phyloP scores from a whole-genome alignment of 2,329 filamentous ascomycete species.

The Beauveria sp. region DNA sequence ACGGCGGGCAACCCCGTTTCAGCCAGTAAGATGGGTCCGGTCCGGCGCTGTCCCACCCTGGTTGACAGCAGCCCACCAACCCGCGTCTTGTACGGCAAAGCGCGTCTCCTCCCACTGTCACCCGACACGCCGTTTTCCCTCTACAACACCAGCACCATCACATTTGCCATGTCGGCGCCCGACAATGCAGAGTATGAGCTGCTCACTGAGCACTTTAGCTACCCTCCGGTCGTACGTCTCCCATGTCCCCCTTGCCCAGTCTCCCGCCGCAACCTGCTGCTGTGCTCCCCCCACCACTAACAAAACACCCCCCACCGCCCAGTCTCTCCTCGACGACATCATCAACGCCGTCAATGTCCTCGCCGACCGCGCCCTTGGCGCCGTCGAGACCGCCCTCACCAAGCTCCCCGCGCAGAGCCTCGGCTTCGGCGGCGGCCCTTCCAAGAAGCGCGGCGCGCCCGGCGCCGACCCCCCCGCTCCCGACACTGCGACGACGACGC shows the following conservation, averaged over 20 bases:
- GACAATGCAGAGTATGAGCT: conserved; percentile 53
- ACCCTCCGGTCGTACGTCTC: conserved; percentile 71
- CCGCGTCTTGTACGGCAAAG: background rate
- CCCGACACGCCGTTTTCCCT: background rate
- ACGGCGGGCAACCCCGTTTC: too few relatives aligned
- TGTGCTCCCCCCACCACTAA: conserved; percentile 9
- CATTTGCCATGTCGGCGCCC: conserved; percentile 23
- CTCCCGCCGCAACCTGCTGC: background rate
- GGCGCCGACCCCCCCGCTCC: conserved; percentile 18
- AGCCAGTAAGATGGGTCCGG: too few relatives aligned
- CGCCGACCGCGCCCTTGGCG: conserved; percentile 81
- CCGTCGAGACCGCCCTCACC: conserved; percentile 75
- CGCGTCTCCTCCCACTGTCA: background rate
- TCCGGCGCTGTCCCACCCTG: too few relatives aligned
- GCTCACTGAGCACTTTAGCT: conserved; percentile 91
- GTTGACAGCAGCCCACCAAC: background rate
- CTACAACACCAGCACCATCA: background rate
- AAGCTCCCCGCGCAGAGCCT: conserved; percentile 65
- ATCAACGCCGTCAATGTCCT: conserved; percentile 95
- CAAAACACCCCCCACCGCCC: conserved; percentile 5
- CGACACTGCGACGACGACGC: conserved; percentile 25
- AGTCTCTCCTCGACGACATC: conserved; percentile 95
- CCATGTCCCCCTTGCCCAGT: background rate
- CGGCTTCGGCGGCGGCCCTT: conserved; percentile 55
- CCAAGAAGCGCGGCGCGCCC: conserved; percentile 30